Base-by-base conservation (phyloP, 2,329 filamentous ascomycete species). In the Nakataea oryzae region DNA sequence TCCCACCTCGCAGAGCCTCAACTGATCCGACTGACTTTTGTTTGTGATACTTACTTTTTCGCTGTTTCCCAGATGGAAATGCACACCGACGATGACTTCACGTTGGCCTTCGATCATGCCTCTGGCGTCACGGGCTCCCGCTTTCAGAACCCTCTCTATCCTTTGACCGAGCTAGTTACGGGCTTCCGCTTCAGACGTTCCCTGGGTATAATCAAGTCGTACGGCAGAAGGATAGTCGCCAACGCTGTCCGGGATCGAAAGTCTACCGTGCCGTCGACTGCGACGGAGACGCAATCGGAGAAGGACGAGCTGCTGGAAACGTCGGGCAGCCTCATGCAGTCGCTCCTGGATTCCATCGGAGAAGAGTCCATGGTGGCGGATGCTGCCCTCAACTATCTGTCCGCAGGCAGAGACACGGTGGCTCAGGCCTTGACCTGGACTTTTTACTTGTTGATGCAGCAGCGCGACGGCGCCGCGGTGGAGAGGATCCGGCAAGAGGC, bases 91-190 rank as follows among this genome's bases (percentile, higher is more conserved):
- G 82, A 87, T 64, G 79, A 80, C 2, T 88, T 88, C 69, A 82
- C 82, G 4, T 65, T 76, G 60, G 81, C 84, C 0, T 88, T 88
- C 67, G 85, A 88, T 65, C 78, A 81, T 65, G 85, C 85, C 3
- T 87, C 85, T 0, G 84, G 81, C 0, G 79, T 73, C 11, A 86
- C 83, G 0, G 82, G 83, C 2, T 77, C 83, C 60, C 79, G 86
- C 5, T 87, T 88, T 63, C 85, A 88, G 69, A 88, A 88, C 64
- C 86, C 86, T 0, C 72, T 88, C 0, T 88, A 84, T 82, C 75
- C 74, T 50, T 30, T 86, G 57, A 87, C 81, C 1, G 86, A 88
- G 67, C 62, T 79, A 1, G 69, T 86, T n/a, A 73, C 78, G 3
- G 78, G 82, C 2, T 65, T 68, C 17, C 73, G 70, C 29, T 76